Evolutionary conservation across 257 asterid species (phyloP), one percentile per base, ranked within the genome.

Genomic region (Gynochthodes officinalis): DNA sequence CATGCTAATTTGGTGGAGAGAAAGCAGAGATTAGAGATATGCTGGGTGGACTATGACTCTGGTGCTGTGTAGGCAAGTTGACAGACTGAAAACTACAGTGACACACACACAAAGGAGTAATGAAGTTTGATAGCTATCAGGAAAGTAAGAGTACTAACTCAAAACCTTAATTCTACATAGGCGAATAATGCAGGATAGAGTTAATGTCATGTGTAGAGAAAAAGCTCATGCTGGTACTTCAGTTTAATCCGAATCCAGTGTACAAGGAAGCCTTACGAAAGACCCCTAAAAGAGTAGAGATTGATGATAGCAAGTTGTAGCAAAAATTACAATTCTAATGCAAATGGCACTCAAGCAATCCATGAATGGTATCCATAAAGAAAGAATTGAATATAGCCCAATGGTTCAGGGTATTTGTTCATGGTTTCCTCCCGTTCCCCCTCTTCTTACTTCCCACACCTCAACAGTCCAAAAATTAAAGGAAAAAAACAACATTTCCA

Each of bases 1-100:
- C 57, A 81, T 78, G 87, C 84, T 86, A 74, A 81, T 85, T 64
- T 87, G 92, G 73, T 81, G 88, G 90, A 82, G 75, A 61, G 86
- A 85, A 71, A 74, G 69, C 43, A 80, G 43, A 32, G 86, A 85
- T 62, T 83, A 81, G 83, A 70, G 60, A 23, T 19, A 27, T 40
- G 5, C 69, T 44, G 70, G 70, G 69, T 37, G 44, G 3, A 64
- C 48, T 8, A 27, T 23, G 70, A 5, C 37, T 27, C 60, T 19
- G 28, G 35, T 25, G 16, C n/a, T 61, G 49, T 1, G 32, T 23
- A 35, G n/a, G 37, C 5, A n/a, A 42, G n/a, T n/a, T n/a, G n/a
- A n/a, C n/a, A n/a, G n/a, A 37, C 3, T 37, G 42, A 9, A 14
- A 65, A 65, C 40, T 13, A 23, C 25, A 27, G 57, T 57, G 14